Base-by-base conservation (phyloP, 805 yeast genomes). In the Hanseniaspora thailandica region DNA sequence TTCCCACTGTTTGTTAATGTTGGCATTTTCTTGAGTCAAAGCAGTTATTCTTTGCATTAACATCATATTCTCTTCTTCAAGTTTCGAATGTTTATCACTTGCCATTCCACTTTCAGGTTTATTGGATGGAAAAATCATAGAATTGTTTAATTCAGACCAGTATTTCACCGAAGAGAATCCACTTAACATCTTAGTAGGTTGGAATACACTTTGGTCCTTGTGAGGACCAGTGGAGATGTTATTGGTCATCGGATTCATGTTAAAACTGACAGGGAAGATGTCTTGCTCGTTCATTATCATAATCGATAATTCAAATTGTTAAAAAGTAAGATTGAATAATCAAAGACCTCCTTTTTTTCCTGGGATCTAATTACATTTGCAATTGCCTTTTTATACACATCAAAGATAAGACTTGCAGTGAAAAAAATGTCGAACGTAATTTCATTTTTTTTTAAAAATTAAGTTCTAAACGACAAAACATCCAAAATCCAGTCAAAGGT, bases 131-230 rank as follows among this genome's bases (percentile, higher is more conserved):
- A 31, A 19, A 9, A 33, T 22, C 5, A 22, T 19, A 6, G 26
- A 10, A 7, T 26, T 35, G 8, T 35, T 46, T 3, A 35, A 5
- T 10, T 48, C 52, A 40, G 26, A 17, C 23, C 34, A 38, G 25
- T 40, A 22, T 33, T 26, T 33, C 10, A 48, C 20, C 9, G 52
- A 48, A 13, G 52, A 48, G 7, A 48, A 22, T 3, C 38, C 41
- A 25, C n/a, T 40, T 5, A 41, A n/a, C 52, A 48, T 48, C 12
- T 26, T n/a, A 22, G 52, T 25, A 3, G 52, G 46, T 12, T 33
- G 36, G 8, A 48, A 34, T 2, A 22, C n/a, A 8, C 15, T 43
- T 30, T 30, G 36, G 10, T 43, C 26, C 17, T 30, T 43, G 12
- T 43, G 36, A 19, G 6, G 3, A 6, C 35, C 31, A 28, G 19